phyloP scores from a whole-genome alignment of 768 basidiomycete species.

The Termitomyces sp. region DNA sequence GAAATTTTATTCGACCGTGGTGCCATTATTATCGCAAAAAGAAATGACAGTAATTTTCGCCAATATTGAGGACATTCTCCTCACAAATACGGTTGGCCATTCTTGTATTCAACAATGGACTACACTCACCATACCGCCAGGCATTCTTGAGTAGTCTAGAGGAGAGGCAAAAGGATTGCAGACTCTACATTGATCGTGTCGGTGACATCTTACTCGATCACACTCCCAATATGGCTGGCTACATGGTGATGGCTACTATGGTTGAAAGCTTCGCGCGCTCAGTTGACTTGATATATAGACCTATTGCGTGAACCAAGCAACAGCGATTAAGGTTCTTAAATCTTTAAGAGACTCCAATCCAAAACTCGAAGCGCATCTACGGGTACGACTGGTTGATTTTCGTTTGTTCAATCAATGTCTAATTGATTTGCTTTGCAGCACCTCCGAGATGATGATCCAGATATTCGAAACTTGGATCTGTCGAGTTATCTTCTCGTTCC shows the following conservation, averaged over 20 bases:
- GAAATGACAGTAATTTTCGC: slow-evolving; percentile 82
- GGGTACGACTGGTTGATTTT: slow-evolving; percentile 36
- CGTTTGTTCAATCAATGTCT: not conserved
- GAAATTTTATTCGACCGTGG: slow-evolving; percentile 82
- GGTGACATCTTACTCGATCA: slow-evolving; percentile 56
- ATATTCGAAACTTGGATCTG: slow-evolving; percentile 76
- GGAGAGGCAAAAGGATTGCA: slow-evolving; percentile 83
- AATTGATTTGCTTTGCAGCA: slow-evolving; percentile 31
- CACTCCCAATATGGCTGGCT: slow-evolving; percentile 66
- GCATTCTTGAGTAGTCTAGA: slow-evolving; percentile 85
- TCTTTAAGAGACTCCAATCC: slow-evolving; percentile 64
- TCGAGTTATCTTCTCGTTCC: slow-evolving; percentile 91
- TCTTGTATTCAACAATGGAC: not conserved
- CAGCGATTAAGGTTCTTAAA: slow-evolving; percentile 71
- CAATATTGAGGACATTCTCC: slow-evolving; percentile 88
- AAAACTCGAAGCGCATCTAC: slow-evolving; percentile 58
- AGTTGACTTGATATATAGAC: slow-evolving; percentile 37
- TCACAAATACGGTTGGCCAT: slow-evolving; percentile 72
- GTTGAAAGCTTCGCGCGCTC: not conserved
- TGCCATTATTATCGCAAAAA: slow-evolving; percentile 57
- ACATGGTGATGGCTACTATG: slow-evolving; percentile 48
- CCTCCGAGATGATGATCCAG: slow-evolving; percentile 74
- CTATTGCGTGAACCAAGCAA: slow-evolving; percentile 87
- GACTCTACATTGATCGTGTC: slow-evolving; percentile 86
- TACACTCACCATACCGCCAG: slow-evolving; percentile 25